Base-by-base conservation (phyloP, 2,329 filamentous ascomycete genomes). In the Sporothrix brasiliensis region DNA sequence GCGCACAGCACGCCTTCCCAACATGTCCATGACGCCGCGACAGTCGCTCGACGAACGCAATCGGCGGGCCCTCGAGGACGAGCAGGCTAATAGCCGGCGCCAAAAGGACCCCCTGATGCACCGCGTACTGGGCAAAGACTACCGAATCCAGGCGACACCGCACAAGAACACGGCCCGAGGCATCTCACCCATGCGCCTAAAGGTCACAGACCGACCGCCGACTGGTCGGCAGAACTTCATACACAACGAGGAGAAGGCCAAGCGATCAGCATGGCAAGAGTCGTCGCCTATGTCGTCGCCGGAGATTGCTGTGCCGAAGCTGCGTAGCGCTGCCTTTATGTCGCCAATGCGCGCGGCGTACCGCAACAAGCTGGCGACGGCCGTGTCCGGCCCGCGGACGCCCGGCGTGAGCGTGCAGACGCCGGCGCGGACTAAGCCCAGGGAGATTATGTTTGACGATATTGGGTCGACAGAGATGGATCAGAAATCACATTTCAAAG, bases 81-180 rank as follows among this genome's bases (percentile, higher is more conserved):
- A 72, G 44, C 74, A 71, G 69, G 73, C 77, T 50, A 77, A 74
- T 68, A 75, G 72, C 70, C 77, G 70, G 58, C 70, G 72, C 77
- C 83, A 83, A 76, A 87, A 88, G 72, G 93, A 97, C 77, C 92
- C 92, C 2, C 84, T 98, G 10, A 86, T 99, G 53, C 94, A 98
- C 79, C 92, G 91, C 71, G 85, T 98, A n/a, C 87, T 97, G 5
- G 94, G 98, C 83, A 97, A 96, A 81, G 97, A 92, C 71, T 99
- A 97, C 82, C 92, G 94, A 44, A 86, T 99, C 30, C 92, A 96
- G 79, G 93, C 94, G 6, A 99, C 95, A 11, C 95, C 95, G 0
- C 89, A 95, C 74, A 90, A 89, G 76, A 76, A 74, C 4, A 77
- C 78, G 3, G 74, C 79, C 3, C 76, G 79, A 44, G 81, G 81